Evolutionary conservation across 257 asterid species (phyloP).

Genomic region (Salvia splendens): DNA sequence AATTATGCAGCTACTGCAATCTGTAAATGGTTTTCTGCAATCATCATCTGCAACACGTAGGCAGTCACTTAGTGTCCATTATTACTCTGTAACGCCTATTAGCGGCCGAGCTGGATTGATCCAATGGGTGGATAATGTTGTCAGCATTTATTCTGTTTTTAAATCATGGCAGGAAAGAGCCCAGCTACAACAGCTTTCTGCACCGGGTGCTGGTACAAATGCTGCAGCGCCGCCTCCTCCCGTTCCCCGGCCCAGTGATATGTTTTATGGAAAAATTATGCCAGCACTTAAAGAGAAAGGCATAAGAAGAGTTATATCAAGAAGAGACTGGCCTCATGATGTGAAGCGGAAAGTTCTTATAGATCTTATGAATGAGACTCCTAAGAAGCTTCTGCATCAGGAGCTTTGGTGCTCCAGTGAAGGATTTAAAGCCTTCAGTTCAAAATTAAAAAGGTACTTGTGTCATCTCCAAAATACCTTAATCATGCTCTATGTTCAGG

Average conservation of each 20-base stretch:
- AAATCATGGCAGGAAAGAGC: conserved; percentile 94
- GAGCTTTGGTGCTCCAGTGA: conserved; percentile 99
- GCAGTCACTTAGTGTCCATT: conserved; percentile 78
- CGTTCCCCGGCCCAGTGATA: conserved; percentile 96
- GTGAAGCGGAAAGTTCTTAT: conserved; percentile 90
- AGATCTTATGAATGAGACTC: conserved; percentile 93
- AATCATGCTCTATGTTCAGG: conserved; percentile 18
- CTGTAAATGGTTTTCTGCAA: conserved; percentile 82
- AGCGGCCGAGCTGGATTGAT: conserved; percentile 99
- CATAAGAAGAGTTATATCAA: conserved; percentile 89
- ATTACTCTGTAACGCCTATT: conserved; percentile 94
- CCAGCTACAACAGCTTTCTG: conserved; percentile 74
- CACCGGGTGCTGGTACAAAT: conserved; percentile 57
- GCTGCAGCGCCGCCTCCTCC: conserved; percentile 66
- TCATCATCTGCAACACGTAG: conserved; percentile 71
- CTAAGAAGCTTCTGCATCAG: conserved; percentile 92
- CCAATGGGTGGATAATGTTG: conserved; percentile 96
- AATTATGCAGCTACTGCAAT: conserved; percentile 96
- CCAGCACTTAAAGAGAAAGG: conserved; percentile 99
- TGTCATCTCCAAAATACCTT: conserved; percentile 25
- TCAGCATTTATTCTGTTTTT: conserved; percentile 86
- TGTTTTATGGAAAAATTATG: conserved; percentile 95
- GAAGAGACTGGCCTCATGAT: conserved; percentile 99
- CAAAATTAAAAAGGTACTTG: conserved; percentile 77
- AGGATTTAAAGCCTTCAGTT: conserved; percentile 89